phyloP scores from a whole-genome alignment of 2,329 filamentous ascomycete species.

The Didymella sp. region DNA sequence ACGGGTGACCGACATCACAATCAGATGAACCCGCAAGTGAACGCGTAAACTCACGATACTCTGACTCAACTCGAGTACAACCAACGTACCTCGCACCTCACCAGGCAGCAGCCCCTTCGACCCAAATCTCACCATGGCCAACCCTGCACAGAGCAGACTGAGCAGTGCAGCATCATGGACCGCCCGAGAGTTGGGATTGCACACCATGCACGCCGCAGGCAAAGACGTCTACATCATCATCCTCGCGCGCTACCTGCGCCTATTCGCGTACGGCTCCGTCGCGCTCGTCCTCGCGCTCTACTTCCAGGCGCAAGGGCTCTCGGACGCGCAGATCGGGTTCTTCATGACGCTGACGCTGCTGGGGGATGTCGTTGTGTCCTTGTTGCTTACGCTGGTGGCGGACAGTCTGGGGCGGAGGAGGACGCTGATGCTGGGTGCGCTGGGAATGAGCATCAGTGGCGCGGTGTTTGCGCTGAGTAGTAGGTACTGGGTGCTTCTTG shows the following conservation, averaged over 20 bases:
- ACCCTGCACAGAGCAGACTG: not conserved
- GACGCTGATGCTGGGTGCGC: constrained; percentile 44
- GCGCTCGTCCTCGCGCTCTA: constrained; percentile 49
- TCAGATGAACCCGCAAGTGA: not conserved
- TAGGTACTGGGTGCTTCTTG: constrained; percentile 42
- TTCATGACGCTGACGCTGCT: constrained; percentile 53
- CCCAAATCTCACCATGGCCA: not conserved
- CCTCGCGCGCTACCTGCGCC: constrained; percentile 45
- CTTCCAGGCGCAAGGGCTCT: constrained; percentile 44
- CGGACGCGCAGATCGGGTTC: constrained; percentile 48
- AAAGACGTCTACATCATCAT: constrained; percentile 48
- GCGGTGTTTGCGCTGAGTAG: constrained; percentile 44
- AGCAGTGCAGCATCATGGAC: constrained; percentile 1
- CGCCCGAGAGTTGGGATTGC: constrained; percentile 35
- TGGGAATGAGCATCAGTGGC: constrained; percentile 47
- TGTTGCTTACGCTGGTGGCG: constrained; percentile 49
- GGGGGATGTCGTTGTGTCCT: constrained; percentile 47
- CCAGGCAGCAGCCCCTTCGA: constrained; percentile 1
- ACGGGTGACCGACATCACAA: not conserved
- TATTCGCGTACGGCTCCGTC: constrained; percentile 48
- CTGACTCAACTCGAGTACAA: not conserved
- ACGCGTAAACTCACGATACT: not conserved
- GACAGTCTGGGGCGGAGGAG: constrained; percentile 45
- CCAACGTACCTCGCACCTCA: not conserved
- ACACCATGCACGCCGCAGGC: constrained; percentile 35